A percentile compares a stretch with the other conserved stretches of the same genome.
phyloP scores from a whole-genome alignment of 352 stramenopile genomes.

The Plasmopara halstedii region DNA sequence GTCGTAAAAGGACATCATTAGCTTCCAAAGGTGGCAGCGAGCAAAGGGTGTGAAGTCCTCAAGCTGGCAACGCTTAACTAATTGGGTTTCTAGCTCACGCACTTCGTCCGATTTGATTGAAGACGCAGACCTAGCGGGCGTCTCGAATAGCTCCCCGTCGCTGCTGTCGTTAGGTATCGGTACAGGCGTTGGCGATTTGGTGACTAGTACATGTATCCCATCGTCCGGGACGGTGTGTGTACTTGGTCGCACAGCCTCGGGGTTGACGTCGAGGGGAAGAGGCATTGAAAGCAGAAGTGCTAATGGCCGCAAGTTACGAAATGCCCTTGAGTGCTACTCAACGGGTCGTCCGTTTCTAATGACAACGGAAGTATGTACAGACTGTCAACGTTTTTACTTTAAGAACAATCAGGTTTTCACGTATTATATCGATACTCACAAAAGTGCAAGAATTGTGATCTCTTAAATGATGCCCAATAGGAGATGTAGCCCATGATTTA shows the following conservation, averaged over 20 bases:
- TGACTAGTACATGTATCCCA: conserved; percentile 7
- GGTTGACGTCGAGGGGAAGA: conserved; percentile 13
- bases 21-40: conserved; percentile 87
- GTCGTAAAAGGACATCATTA: conserved; percentile 94
- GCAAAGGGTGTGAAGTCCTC: conserved; percentile 88
- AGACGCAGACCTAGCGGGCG: too few relatives aligned
- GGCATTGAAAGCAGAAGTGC: conserved; percentile 14
- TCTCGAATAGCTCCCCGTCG: conserved; percentile 10
- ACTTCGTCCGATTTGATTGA: conserved; percentile 47
- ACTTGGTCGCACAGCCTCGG: conserved; percentile 15
- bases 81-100: conserved; percentile 17
- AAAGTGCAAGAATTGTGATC: too few relatives aligned
- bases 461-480: too few relatives aligned
- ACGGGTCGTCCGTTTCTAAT: conserved; percentile 12
- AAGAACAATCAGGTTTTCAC: too few relatives aligned
- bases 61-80: conserved; percentile 58
- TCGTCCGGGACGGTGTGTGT: conserved; percentile 13
- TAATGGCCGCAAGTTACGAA: conserved; percentile 7
- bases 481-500: too few relatives aligned
- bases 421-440: too few relatives aligned
- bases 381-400: too few relatives aligned
- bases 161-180: conserved; percentile 15
- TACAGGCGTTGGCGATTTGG: conserved; percentile 19
- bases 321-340: conserved; percentile 3
- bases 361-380: too few relatives aligned